Evolutionary conservation across 768 basidiomycete genomes (phyloP).

Genomic region (Porpolomopsis calyptriformis): DNA sequence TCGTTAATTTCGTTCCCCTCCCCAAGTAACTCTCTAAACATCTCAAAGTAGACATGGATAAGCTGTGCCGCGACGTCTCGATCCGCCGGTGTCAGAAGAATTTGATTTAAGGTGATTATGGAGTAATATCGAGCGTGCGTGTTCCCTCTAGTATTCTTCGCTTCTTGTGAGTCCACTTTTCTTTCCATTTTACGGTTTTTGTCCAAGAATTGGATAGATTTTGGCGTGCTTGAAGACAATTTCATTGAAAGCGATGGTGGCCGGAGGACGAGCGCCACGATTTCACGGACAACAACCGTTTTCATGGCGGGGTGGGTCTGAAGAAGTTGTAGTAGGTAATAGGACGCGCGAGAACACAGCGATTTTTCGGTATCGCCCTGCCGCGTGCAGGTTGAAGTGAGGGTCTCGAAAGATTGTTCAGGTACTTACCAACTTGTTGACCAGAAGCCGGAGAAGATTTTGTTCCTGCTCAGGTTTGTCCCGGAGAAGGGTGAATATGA

Average conservation of each 20-base stretch:
- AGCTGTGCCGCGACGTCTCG: conserved; percentile 64
- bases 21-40: conserved; percentile 82
- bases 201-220: conserved; percentile 24
- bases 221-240: conserved; percentile 20
- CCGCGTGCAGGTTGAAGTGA: background rate
- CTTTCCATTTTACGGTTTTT: conserved; percentile 20
- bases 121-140: conserved; percentile 85
- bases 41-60: conserved; percentile 87
- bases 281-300: conserved; percentile 75
- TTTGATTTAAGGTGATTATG: conserved; percentile 89
- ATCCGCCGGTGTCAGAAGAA: conserved; percentile 62
- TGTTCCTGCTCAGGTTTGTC: conserved; percentile 97
- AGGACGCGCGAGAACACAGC: conserved; percentile 81
- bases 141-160: conserved; percentile 38
- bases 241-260: conserved; percentile 29
- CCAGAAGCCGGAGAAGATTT: conserved; percentile 82
- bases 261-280: conserved; percentile 66
- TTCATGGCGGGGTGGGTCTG: conserved; percentile 95
- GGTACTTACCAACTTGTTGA: conserved; percentile 83
- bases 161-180: conserved; percentile 16
- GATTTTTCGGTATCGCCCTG: conserved; percentile 86
- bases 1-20: conserved; percentile 29
- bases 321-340: conserved; percentile 79
- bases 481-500: conserved; percentile 70
- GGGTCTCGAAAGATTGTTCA: background rate